Base-by-base conservation (phyloP, 2,329 filamentous ascomycete species). In the Rasamsonia emersonii region DNA sequence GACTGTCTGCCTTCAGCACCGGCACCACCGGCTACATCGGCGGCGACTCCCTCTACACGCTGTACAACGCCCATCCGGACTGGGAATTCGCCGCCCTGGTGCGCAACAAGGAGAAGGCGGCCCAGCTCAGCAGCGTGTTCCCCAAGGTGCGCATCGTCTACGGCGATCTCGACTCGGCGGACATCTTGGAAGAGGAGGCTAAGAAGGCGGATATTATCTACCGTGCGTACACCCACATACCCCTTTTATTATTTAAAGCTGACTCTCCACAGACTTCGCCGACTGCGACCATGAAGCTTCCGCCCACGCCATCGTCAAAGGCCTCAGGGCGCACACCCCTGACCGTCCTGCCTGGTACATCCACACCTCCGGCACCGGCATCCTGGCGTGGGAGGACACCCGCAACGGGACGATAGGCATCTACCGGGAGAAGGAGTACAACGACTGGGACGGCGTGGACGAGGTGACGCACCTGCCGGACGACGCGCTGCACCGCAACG, bases 21-120 rank as follows among this genome's bases (percentile, higher is more conserved):
- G 68, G 68, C 13, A 59, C 50, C 4, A 70, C 68, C 10, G 69
- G 69, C 18, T 73, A 71, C 44, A 71, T 73, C 28, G 69, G 69
- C 4, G 70, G 70, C 18, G 67, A 70, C 30, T 58, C 62, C 23
- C 56, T 73, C n/a, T 63, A 64, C 38, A 53, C 55, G 4, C 44
- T 73, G 20, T 49, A 51, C 24, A 52, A 62, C 26, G 48, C 58
- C 4, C 67, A 71, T 40, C 63, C 65, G 3, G 62, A 68, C 27
- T 69, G 63, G 58, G 51, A 67, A 24, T 42, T 64, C 30, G 58
- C 61, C 1, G 59, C 54, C 23, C 47, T 68, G 4, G 59, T 68
- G 15, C 61, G 66, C 11, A 65, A 49, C 40, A 54, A 58, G 36
- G 56, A 62, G 9, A 64, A 65, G 41, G 63, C 58, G 10, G 48